Evolutionary conservation across 1,284 basidiomycete species (phyloP).

Genomic region (Prillingera fragicola): DNA sequence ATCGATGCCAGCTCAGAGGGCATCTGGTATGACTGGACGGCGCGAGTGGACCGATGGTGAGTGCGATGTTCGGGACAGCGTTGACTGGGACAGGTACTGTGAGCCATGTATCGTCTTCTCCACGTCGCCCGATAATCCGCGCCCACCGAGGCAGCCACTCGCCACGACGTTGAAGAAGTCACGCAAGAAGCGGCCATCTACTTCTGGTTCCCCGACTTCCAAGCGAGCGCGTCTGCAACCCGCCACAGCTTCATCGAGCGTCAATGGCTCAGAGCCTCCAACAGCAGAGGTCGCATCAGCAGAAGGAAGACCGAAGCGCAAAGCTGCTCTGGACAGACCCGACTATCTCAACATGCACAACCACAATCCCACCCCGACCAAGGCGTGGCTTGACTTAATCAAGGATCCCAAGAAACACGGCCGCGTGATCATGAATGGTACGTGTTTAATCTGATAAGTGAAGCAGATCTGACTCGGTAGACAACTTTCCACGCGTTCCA

Average conservation of each 20-base stretch:
- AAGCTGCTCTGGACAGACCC: slow-evolving; percentile 35
- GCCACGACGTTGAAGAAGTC: slow-evolving; percentile 28
- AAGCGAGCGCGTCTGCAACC: slow-evolving; percentile 6
- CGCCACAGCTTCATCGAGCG: slow-evolving; percentile 8
- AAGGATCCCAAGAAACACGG: slow-evolving; percentile 40
- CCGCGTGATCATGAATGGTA: slow-evolving; percentile 34
- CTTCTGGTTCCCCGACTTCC: not conserved
- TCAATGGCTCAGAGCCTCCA: slow-evolving; percentile 1
- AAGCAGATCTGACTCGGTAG: slow-evolving; percentile 9
- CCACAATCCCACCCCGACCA: slow-evolving; percentile 43
- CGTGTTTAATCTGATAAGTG: not conserved
- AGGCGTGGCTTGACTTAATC: slow-evolving; percentile 44
- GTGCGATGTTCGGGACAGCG: not conserved
- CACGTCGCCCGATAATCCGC: slow-evolving; percentile 22
- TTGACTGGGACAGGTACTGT: slow-evolving; percentile 29
- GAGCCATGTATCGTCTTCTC: slow-evolving; percentile 26
- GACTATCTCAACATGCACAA: slow-evolving; percentile 47
- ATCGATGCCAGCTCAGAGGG: slow-evolving; percentile 18
- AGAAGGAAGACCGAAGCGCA: slow-evolving; percentile 36
- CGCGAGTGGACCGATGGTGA: slow-evolving; percentile 39
- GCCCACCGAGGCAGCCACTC: slow-evolving; percentile 27
- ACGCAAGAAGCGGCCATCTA: slow-evolving; percentile 6
- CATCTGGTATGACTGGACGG: slow-evolving; percentile 39
- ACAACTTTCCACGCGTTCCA: slow-evolving; percentile 29
- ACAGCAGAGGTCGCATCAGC: slow-evolving; percentile 1